Base-by-base conservation (phyloP, 805 yeast genomes). In the Cyberlindnera sargentensis region DNA sequence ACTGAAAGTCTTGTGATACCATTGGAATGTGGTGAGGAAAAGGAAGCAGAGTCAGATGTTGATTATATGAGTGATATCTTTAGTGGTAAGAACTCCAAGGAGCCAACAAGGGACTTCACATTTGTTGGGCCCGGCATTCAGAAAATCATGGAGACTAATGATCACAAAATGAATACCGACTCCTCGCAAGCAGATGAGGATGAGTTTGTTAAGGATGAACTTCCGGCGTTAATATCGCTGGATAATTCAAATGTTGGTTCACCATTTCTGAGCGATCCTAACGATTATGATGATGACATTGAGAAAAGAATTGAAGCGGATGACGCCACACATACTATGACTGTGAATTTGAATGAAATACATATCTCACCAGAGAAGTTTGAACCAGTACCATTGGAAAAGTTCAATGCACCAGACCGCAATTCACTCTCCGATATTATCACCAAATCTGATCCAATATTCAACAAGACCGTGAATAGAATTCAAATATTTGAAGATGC, bases 401-500 rank as follows among this genome's bases (percentile, higher is more conserved):
- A 28, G n/a, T 34, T 47, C 36, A 43, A 30, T 9, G 39, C 49
- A 0, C 38, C 46, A n/a, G 49, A 48, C 23, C 44, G 50, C 36
- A 30, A 46, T 8, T 53, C 60, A 5, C 40, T 55, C 30, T 40
- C 42, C 15, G 46, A 51, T 23, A 38, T 58, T 20, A 49, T 58
- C 24, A 37, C 40, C 24, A 51, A 45, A 32, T 36, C 53, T 3
- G 61, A 58, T 39, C 62, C 61, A 2, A 46, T 58, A 9, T 58
- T 58, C 45, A 46, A 28, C 39, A 39, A 45, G 10, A 29, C 47
- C 5, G 52, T 46, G 33, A 47, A 48, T 9, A 46, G 49, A 10
- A 52, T 58, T 11, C 37, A 50, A 23, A 58, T 58, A 1, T 58
- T 51, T 38, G 57, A 58, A 37, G 62, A 58, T 46, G 34, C 46